Evolutionary conservation across 2,329 filamentous ascomycete species (phyloP), one percentile per base, ranked within the genome.

Genomic region (Pyricularia pennisetigena): DNA sequence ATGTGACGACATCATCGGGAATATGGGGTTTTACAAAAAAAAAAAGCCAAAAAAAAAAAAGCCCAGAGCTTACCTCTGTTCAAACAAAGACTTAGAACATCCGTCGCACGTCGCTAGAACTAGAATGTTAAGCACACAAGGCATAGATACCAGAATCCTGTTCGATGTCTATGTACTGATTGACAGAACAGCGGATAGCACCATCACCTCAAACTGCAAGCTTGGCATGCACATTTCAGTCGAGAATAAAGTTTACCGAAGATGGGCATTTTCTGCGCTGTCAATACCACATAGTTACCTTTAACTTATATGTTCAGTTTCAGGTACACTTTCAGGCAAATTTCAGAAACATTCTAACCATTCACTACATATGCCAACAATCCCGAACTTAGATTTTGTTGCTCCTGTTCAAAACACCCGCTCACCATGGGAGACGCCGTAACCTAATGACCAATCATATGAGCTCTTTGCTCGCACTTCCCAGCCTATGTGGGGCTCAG

Each of bases 211-310:
- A n/a, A 49, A 49, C 3, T 49, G 20, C 41, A 49, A 49, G 16
- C 41, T n/a, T 49, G 41, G 41, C 41, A 49, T 49, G 41, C 2
- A 49, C 20, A 49, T 49, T 49, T n/a, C 41, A n/a, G 41, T 4
- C 4, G 41, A 49, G 20, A 49, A 49, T 8, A 16, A 3, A n/a
- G 41, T n/a, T 49, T n/a, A 49, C 41, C n/a, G 3, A n/a, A 49
- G 41, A n/a, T n/a, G 41, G 7, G 20, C 16, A 49, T n/a, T 20
- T 49, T 7, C 41, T 49, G 41, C 32, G 6, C n/a, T 7, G 2
- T 2, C 1, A 49, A 20, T 2, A 8, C 6, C 20, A 20, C 3
- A n/a, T 16, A 6, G 1, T 5, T n/a, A 6, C 10, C 2, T n/a
- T n/a, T 3, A 6, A 8, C 9, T 10, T n/a, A 7, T n/a, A 49